These are phyloP conservation scores for Corylus heterophylla DNA, from an alignment of 306 rosid species.

Conservation along the genomic window DNA sequence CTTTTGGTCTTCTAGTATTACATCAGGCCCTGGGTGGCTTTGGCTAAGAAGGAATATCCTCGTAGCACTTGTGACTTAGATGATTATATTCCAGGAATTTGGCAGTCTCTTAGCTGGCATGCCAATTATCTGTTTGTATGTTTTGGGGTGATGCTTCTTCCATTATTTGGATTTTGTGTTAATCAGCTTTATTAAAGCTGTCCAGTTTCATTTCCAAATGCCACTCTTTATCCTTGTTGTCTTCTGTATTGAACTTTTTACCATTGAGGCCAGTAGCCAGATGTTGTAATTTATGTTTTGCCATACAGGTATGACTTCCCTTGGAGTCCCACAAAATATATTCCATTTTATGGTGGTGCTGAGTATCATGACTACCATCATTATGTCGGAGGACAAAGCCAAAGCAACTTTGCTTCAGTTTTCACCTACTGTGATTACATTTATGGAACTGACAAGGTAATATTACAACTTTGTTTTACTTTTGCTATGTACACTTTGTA, in stretches of 20 bases:
- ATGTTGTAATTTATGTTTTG: conserved; percentile 14
- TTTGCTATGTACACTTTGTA: conserved; percentile 20
- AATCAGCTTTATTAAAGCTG: background rate
- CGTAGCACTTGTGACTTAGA: background rate
- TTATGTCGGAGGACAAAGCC: conserved; percentile 96
- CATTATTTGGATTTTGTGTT: background rate
- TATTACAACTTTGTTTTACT: conserved; percentile 21
- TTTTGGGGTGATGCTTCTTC: conserved; percentile 11
- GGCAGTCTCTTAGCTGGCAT: conserved; percentile 2
- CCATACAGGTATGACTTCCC: conserved; percentile 79
- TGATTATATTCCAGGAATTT: background rate
- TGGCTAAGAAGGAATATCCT: background rate
- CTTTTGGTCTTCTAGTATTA: background rate
- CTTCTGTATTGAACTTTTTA: conserved; percentile 28
- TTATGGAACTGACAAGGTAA: conserved; percentile 97
- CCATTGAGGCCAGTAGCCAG: conserved; percentile 5
- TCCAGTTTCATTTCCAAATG: conserved; percentile 3
- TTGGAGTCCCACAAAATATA: conserved; percentile 73
- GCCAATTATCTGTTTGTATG: background rate
- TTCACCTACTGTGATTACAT: conserved; percentile 96
- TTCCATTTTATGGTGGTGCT: conserved; percentile 95
- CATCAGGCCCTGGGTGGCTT: background rate
- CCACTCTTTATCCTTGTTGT: conserved; percentile 6
- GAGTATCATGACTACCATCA: conserved; percentile 97
- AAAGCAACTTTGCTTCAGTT: conserved; percentile 93